Evolutionary conservation across 1,284 basidiomycete species (phyloP).

Genomic region (Coniferiporia sulphurascens): DNA sequence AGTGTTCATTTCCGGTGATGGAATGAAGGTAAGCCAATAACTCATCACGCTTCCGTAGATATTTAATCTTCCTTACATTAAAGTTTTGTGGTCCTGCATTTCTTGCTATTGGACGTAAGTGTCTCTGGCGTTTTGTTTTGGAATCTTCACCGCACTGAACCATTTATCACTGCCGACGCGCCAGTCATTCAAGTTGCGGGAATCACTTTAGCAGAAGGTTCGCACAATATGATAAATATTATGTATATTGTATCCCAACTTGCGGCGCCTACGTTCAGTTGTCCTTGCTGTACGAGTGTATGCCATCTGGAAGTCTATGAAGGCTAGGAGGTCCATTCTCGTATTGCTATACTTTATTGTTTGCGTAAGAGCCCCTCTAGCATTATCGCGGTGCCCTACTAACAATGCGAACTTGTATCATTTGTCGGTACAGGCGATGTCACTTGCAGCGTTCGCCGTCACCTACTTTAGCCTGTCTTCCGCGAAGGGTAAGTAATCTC

Average conservation of each 20-base stretch:
- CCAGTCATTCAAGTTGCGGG: constrained; percentile 1
- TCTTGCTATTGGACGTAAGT: constrained; percentile 5
- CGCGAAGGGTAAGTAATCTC: background rate
- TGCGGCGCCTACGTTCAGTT: background rate
- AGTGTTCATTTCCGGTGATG: background rate
- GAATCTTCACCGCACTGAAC: background rate
- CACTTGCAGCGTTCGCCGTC: background rate
- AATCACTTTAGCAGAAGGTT: constrained; percentile 8
- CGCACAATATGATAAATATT: background rate
- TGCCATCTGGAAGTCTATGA: constrained; percentile 11
- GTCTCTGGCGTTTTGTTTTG: background rate
- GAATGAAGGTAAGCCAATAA: background rate
- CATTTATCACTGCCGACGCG: background rate
- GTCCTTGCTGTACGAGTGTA: constrained; percentile 10
- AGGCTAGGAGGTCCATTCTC: constrained; percentile 7
- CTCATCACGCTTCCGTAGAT: background rate
- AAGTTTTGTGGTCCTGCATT: constrained; percentile 6
- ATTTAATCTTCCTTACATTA: background rate
- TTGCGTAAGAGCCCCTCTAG: background rate
- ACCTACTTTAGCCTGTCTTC: constrained; percentile 8
- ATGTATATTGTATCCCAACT: background rate
- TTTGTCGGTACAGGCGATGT: background rate
- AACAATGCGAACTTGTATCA: background rate
- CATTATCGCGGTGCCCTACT: too few relatives aligned
- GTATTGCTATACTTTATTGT: background rate